These are phyloP conservation scores for Colletotrichum godetiae DNA, from an alignment of 2,329 filamentous ascomycete genomes.

Conservation along the genomic window DNA sequence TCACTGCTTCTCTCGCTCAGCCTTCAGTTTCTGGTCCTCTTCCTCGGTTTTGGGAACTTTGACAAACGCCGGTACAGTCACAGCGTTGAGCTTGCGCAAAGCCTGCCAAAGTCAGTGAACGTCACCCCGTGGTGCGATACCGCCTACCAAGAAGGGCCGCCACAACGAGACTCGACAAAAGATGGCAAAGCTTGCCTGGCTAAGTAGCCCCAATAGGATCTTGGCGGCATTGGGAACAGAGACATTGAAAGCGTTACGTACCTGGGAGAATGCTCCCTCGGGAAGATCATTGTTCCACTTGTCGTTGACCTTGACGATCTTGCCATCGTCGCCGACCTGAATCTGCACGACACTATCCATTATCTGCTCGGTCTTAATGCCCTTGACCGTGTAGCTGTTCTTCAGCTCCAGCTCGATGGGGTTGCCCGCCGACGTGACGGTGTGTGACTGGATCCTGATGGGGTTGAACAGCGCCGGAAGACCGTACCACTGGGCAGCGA, in stretches of 20 bases:
- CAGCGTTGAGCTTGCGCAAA: conserved; percentile 50
- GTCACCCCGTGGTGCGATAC: background rate
- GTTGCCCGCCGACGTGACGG: conserved; percentile 66
- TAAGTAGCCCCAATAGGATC: background rate
- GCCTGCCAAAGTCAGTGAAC: conserved; percentile 39
- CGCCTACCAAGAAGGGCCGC: conserved; percentile 37
- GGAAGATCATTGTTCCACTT: conserved; percentile 50
- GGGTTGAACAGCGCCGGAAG: conserved; percentile 67
- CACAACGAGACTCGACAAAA: conserved; percentile 38
- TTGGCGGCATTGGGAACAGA: background rate
- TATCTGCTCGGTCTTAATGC: conserved; percentile 45
- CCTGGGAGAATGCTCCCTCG: conserved; percentile 47
- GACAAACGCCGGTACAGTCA: conserved; percentile 46
- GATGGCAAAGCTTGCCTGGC: conserved; percentile 11
- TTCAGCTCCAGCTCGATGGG: conserved; percentile 65
- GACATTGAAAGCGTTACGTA: conserved; percentile 38
- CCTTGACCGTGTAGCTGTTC: conserved; percentile 51
- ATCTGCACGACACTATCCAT: conserved; percentile 47
- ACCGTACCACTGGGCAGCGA: conserved; percentile 65
- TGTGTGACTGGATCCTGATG: conserved; percentile 65
- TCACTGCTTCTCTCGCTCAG: conserved; percentile 40
- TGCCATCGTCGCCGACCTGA: conserved; percentile 45
- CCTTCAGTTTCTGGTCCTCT: conserved; percentile 47
- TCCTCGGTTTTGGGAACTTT: conserved; percentile 49
- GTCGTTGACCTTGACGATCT: conserved; percentile 50